Evolutionary conservation across 1,284 basidiomycete species (phyloP), one percentile per base, ranked within the genome.

Genomic region (Sphagnurus paluster): DNA sequence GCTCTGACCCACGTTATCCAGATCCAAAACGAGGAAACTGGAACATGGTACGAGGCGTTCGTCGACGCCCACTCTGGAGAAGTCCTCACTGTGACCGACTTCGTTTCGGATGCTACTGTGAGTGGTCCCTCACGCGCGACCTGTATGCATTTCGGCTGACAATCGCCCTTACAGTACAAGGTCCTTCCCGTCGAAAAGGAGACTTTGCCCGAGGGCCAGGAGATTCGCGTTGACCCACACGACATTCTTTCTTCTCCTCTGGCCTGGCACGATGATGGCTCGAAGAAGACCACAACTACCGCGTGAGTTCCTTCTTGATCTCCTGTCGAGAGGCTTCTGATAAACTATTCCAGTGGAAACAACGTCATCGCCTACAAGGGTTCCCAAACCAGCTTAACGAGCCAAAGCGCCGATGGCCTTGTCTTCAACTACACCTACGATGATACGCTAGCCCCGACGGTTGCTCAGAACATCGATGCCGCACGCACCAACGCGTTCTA

Each of bases 1-100:
- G 71, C 72, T 35, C 71, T 79, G 39, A 71, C 72, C 1, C 74
- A 80, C 54, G 79, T 81, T 28, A 57, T 79, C 35, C 76, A 80
- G 61, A 73, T 83, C 44, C 75, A 77, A 61, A 78, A 78, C 51
- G 73, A 74, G 20, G 66, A 64, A 50, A 63, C 70, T 20, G 72
- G 75, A 42, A 71, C 73, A 24, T 85, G 80, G 80, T 75, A 77
- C 58, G 79, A 84, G 64, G 82, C 80, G 1, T 82, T 79, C 57
- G 74, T 84, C 39, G 80, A 83, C 49, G 78, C 79, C 5, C 71
- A 76, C 52, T 66, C 70, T 19, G 77, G 75, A 40, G 71, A 76
- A 34, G 56, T 82, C 21, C 60, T 77, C 16, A 67, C 71, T 13
- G 66, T 79, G 11, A 74, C 74, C 47, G 75, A 81, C 59, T 83